Evolutionary conservation across 495 filamentous ascomycete genomes (phyloP), one percentile per base, ranked within the genome.

Genomic region (Delitschia confertaspora): DNA sequence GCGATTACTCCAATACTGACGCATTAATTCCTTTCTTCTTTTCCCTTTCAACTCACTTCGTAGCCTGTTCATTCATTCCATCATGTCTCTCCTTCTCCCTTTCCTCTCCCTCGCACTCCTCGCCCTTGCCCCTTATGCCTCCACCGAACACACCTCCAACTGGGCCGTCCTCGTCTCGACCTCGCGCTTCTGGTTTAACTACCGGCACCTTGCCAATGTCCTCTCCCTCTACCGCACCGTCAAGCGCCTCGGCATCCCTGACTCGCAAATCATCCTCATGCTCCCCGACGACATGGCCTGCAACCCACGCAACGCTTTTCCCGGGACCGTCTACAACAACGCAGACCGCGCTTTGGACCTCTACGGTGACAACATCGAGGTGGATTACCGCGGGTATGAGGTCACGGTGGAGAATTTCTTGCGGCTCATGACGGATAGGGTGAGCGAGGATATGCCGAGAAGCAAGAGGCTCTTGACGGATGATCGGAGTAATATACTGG

Each of bases 101-200:
- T 5, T 11, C 9, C 59, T 74, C 33, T 55, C 62, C 39, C 56
- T 78, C 36, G 49, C 72, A 42, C 59, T 71, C 14, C 42, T 74
- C 34, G 43, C 67, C 46, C 56, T 78, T 49, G 55, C 64, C 33
- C 49, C 68, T 33, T 42, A 61, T 22, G 69, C 70, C 25, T 56
- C 66, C 21, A 78, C 81, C 45, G 84, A 91, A 47, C 91, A 98
- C 65, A 96, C 93, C 0, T 94, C 84, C 50, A 98, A 98, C 62
- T 98, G 93, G 93, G 91, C 91, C 2, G 91, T 98, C 33, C 79
- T 98, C 6, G 91, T 98, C 25, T 88, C 82, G 33, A 98, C 91
- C n/a, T 96, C 93, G 6, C 82, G 91, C 43, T 98, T 98, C 71
- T 98, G 91, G 91, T 98, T 98, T 77, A 98, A 98, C 68, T 98